phyloP scores from a whole-genome alignment of 495 filamentous ascomycete genomes.

The Parachaetomium inaequale region DNA sequence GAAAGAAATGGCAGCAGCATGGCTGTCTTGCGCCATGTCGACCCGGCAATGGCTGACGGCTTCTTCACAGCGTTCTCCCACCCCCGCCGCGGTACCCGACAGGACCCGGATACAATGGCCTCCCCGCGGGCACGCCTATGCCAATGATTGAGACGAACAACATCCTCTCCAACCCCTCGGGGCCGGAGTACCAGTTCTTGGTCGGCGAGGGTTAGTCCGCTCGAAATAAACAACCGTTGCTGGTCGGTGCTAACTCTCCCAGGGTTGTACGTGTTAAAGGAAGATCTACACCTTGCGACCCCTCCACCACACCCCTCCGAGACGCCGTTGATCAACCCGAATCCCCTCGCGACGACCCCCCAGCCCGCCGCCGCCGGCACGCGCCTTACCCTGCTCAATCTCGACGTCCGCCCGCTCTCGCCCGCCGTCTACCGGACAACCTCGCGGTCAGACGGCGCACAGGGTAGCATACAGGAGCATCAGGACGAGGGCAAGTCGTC shows the following conservation, averaged over 20 bases:
- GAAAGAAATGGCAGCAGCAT: neutral
- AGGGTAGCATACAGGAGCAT: slow-evolving; percentile 57
- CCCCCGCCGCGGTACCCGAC: slow-evolving; percentile 80
- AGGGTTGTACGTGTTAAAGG: slow-evolving; percentile 86
- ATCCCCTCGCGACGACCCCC: slow-evolving; percentile 81
- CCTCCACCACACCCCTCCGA: slow-evolving; percentile 94
- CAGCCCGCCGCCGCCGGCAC: slow-evolving; percentile 78
- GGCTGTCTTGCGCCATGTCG: neutral
- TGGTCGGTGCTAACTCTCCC: slow-evolving; percentile 22
- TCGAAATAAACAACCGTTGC: neutral
- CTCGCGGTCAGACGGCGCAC: slow-evolving; percentile 37
- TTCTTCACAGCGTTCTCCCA: slow-evolving; percentile 63
- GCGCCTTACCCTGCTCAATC: slow-evolving; percentile 72
- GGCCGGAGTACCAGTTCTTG: slow-evolving; percentile 75
- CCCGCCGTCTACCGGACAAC: slow-evolving; percentile 51
- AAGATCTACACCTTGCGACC: slow-evolving; percentile 87
- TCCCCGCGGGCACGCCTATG: slow-evolving; percentile 55
- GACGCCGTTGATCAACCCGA: slow-evolving; percentile 76
- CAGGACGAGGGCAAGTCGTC: slow-evolving; percentile 60
- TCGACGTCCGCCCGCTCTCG: slow-evolving; percentile 59
- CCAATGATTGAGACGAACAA: slow-evolving; percentile 92
- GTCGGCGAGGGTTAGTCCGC: slow-evolving; percentile 77
- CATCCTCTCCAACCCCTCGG: slow-evolving; percentile 70
- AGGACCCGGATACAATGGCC: slow-evolving; percentile 62
- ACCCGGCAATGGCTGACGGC: slow-evolving; percentile 19